Conservation (phyloP, 345 rosid species). For the Populus simonii region DNA sequence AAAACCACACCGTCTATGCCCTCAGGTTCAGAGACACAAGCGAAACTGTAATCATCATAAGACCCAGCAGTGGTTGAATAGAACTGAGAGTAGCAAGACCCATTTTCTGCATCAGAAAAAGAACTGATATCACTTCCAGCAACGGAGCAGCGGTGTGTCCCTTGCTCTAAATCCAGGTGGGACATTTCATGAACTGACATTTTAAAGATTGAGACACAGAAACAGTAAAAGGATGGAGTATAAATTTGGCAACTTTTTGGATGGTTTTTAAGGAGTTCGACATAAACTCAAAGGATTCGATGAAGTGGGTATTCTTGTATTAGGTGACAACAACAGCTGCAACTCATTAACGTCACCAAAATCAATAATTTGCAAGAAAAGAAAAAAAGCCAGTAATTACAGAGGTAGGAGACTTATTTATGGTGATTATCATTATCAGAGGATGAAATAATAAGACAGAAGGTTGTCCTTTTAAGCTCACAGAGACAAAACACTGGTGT, state of each 20-base stretch:
- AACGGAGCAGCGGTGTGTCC: constrained; percentile 37
- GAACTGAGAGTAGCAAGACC: constrained; percentile 77
- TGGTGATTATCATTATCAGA: neutral
- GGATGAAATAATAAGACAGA: neutral
- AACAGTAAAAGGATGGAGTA: neutral
- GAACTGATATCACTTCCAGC: constrained; percentile 41
- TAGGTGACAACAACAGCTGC: constrained; percentile 27
- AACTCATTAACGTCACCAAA: constrained; percentile 32
- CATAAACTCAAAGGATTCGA: constrained; percentile 22
- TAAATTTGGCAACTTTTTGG: constrained; percentile 16
- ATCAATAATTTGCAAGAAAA: neutral
- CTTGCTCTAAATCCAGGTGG: constrained; percentile 62
- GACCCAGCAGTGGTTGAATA: constrained; percentile 77
- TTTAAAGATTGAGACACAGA: neutral
- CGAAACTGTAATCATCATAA: constrained; percentile 55
- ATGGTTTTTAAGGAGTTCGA: neutral
- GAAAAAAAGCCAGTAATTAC: neutral
- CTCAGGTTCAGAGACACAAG: constrained; percentile 44
- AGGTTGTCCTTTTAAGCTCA: neutral
- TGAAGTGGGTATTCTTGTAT: constrained; percentile 32
- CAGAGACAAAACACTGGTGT: neutral
- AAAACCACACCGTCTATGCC: constrained; percentile 15
- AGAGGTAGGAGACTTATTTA: neutral
- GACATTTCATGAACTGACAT: constrained; percentile 38
- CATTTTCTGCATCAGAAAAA: constrained; percentile 78